A percentile compares a stretch with the other conserved stretches of the same genome.
These are phyloP conservation scores for Daedaleopsis nitida DNA, from an alignment of 768 basidiomycete species.

Conservation along the genomic window DNA sequence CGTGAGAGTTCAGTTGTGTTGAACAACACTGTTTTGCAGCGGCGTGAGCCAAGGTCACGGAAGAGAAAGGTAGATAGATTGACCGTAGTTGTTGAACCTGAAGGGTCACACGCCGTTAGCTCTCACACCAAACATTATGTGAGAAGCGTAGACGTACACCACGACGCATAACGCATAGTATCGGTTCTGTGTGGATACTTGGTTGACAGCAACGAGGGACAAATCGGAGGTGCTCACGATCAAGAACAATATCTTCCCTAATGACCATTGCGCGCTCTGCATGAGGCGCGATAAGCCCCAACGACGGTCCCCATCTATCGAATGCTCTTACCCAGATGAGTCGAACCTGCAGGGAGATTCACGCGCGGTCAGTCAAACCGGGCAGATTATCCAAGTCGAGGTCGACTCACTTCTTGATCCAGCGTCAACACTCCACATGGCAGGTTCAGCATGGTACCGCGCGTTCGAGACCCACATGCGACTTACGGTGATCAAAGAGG, in stretches of 20 bases:
- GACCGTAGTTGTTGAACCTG: slow-evolving; percentile 60
- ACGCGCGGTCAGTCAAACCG: not conserved
- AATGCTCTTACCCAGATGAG: slow-evolving; percentile 53
- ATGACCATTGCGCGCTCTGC: slow-evolving; percentile 56
- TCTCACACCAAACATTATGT: not conserved
- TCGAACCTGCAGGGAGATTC: slow-evolving; percentile 38
- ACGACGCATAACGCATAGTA: slow-evolving; percentile 55
- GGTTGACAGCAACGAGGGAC: not conserved
- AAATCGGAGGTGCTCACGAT: slow-evolving; percentile 38
- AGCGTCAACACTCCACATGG: slow-evolving; percentile 48
- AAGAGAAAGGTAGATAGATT: slow-evolving; percentile 7
- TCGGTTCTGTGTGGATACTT: slow-evolving; percentile 46
- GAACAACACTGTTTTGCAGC: slow-evolving; percentile 41
- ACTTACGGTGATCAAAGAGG: slow-evolving; percentile 55
- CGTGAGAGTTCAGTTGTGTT: slow-evolving; percentile 27
- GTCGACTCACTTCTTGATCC: slow-evolving; percentile 47
- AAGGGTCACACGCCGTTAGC: not conserved
- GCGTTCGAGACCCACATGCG: not conserved
- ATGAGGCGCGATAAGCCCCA: not conserved
- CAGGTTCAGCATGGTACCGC: not conserved
- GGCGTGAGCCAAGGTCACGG: not conserved
- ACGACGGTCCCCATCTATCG: not conserved
- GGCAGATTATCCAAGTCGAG: not conserved
- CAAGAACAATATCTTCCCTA: slow-evolving; percentile 57
- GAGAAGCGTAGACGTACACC: slow-evolving; percentile 40